phyloP scores from a whole-genome alignment of 2,329 filamentous ascomycete genomes.

The Dactylonectria macrodidyma region DNA sequence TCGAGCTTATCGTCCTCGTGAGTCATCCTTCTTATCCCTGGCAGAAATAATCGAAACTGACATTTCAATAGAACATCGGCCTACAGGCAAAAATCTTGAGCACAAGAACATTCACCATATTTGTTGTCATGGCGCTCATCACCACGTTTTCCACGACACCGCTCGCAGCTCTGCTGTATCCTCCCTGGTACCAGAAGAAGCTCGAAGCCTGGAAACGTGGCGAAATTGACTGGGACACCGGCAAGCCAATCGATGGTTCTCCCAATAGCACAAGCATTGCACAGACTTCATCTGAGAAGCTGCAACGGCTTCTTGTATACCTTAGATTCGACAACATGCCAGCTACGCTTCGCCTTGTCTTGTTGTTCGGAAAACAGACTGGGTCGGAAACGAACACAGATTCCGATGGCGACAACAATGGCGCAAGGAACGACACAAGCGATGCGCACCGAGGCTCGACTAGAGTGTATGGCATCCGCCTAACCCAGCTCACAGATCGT shows the following conservation, averaged over 20 bases:
- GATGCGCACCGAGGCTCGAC: not conserved
- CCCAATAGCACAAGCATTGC: not conserved
- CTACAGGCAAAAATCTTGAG: conserved; percentile 31
- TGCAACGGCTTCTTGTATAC: conserved; percentile 35
- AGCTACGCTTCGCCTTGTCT: conserved; percentile 39
- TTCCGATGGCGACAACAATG: not conserved
- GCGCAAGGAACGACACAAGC: conserved; percentile 1
- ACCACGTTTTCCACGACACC: conserved; percentile 90
- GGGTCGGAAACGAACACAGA: not conserved
- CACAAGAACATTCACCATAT: conserved; percentile 89
- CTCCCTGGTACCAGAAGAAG: conserved; percentile 70
- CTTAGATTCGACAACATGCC: conserved; percentile 43
- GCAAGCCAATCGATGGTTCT: conserved; percentile 48
- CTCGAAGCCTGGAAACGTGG: conserved; percentile 75
- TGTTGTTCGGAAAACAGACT: conserved; percentile 14
- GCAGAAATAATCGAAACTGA: too few species aligned
- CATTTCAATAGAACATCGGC: conserved; percentile 16
- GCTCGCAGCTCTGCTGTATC: conserved; percentile 80
- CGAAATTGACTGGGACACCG: conserved; percentile 85
- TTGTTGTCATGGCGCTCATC: conserved; percentile 91
- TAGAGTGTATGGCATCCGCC: conserved; percentile 19
- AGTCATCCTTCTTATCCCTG: not conserved
- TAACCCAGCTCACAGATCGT: conserved; percentile 10
- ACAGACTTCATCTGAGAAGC: not conserved
- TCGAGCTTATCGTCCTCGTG: conserved; percentile 84